Evolutionary conservation across 106 monocot species (phyloP).

Genomic region (Vanilla planifolia): DNA sequence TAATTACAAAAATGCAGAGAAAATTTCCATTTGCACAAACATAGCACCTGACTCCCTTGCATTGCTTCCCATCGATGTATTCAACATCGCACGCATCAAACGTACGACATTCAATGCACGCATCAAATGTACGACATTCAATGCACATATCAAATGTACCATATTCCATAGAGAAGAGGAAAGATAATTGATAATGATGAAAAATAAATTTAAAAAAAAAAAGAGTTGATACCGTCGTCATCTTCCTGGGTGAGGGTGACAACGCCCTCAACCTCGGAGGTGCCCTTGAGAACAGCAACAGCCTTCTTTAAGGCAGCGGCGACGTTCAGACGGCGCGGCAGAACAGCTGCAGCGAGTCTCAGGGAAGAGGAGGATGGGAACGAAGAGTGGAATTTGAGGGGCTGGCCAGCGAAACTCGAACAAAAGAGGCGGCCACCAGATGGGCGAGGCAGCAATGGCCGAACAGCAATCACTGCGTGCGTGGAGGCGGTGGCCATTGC

Average conservation of each 20-base stretch:
- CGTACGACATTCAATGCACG: no score
- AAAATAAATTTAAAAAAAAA: no score
- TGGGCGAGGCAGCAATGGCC: not conserved
- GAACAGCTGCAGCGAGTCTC: not conserved
- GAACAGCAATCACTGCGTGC: not conserved
- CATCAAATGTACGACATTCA: no score
- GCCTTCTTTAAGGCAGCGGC: constrained; percentile 53
- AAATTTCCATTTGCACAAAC: no score
- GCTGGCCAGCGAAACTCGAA: constrained; percentile 6
- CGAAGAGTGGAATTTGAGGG: not conserved
- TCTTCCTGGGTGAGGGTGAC: constrained; percentile 63
- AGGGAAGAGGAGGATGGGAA: not conserved
- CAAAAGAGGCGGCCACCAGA: not conserved
- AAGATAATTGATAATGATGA: no score
- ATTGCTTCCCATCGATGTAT: no score
- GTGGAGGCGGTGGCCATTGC: constrained; percentile 12
- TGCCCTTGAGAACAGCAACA: constrained; percentile 70
- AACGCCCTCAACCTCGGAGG: constrained; percentile 56
- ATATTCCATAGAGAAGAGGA: no score
- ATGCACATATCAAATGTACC: no score
- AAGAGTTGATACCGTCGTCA: constrained; percentile 28
- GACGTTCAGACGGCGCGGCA: constrained; percentile 13
- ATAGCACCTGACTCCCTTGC: no score
- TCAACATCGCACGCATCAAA: no score
- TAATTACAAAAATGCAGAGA: no score